Evolutionary conservation across 495 filamentous ascomycete genomes (phyloP), one percentile per base, ranked within the genome.

Genomic region (Podospora pseudopauciseta): DNA sequence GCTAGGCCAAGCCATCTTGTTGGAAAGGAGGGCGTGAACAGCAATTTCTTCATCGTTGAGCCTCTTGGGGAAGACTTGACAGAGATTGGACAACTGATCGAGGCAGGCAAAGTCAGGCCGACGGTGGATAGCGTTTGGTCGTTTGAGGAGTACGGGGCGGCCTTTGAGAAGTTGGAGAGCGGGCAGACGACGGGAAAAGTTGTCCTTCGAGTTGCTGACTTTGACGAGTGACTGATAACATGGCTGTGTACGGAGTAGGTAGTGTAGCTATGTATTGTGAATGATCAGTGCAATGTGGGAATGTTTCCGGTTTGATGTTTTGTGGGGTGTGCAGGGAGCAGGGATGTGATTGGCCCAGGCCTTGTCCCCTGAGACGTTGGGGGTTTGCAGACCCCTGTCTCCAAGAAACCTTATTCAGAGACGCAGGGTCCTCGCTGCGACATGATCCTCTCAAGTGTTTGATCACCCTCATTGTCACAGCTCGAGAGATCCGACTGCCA

Each of bases 101-200:
- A 79, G 62, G 81, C 89, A 63, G 88, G 90, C 2, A 88, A 86
- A 70, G 71, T 91, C 20, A 84, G 83, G 75, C 80, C 86, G 19
- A 79, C 87, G 6, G 77, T 92, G 53, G 90, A 92, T 68, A 80
- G 83, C 58, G 77, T 82, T 15, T 90, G 84, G 76, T 80, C 82
- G 64, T 88, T 89, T 74, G 86, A 85, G 18, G 85, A 92, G 39
- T 85, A 80, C 18, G 80, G 84, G 20, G 83, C 87, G 71, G 91
- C 90, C 0, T 90, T 87, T 76, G 85, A 85, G 75, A 86, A 80
- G 73, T 76, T 92, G 69, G 88, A 86, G 69, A 86, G 79, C 2
- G 84, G 86, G 7, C 82, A 87, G 53, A 80, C 87, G 27, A 88
- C 82, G 72, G 91, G 91, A 1, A 93, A 93, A 81, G 83, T 93